phyloP scores from a whole-genome alignment of 192 early-diverging fungal species.

The Mortierella hygrophila region DNA sequence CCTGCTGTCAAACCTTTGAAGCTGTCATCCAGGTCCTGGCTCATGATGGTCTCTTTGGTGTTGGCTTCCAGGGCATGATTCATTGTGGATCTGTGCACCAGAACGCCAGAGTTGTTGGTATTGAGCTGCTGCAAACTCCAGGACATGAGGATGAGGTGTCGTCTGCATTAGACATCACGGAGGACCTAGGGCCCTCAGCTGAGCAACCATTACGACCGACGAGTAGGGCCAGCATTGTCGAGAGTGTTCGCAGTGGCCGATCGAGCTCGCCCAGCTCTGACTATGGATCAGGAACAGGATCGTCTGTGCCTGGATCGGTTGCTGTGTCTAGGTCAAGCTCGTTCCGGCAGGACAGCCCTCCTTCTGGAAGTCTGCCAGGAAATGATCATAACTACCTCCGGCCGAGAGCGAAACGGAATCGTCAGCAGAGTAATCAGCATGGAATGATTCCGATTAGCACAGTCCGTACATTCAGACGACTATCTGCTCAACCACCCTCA shows the following conservation, averaged over 20 bases:
- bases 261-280: slow-evolving; percentile 46
- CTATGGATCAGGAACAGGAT: slow-evolving; percentile 51
- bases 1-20: slow-evolving; percentile 64
- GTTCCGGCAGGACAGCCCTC: slow-evolving; percentile 8
- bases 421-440: slow-evolving; percentile 6
- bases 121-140: slow-evolving; percentile 31
- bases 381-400: slow-evolving; percentile 6
- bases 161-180: slow-evolving; percentile 19
- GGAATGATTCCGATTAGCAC: slow-evolving; percentile 47
- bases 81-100: slow-evolving; percentile 73
- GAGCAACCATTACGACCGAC: slow-evolving; percentile 5
- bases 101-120: slow-evolving; percentile 64
- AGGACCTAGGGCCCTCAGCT: slow-evolving; percentile 3
- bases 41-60: slow-evolving; percentile 58
- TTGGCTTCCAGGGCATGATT: slow-evolving; percentile 68
- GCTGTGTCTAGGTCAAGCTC: slow-evolving; percentile 39
- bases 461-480: slow-evolving; percentile 35
- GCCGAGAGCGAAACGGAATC: background rate
- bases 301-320: slow-evolving; percentile 35
- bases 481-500: slow-evolving; percentile 6
- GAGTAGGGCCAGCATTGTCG: slow-evolving; percentile 19
- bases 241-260: slow-evolving; percentile 10
- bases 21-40: slow-evolving; percentile 76
- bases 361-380: background rate
- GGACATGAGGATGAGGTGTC: slow-evolving; percentile 27